Base-by-base conservation (phyloP, 805 yeast genomes). In the Wickerhamiella bombiphila region DNA sequence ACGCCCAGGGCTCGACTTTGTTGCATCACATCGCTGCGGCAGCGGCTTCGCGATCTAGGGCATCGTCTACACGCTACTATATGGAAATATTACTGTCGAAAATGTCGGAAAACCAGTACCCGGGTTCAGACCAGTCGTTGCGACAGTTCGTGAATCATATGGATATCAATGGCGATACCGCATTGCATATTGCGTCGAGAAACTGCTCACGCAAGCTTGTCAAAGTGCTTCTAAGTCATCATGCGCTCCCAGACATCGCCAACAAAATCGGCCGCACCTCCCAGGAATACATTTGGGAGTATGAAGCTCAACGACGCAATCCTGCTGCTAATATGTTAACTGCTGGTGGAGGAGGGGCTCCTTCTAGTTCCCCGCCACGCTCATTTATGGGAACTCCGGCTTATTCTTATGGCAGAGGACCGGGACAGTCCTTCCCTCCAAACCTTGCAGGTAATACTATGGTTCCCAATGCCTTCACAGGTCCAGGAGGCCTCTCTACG, bases 101-200 rank as follows among this genome's bases (percentile, higher is more conserved):
- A 56, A 60, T 86, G 32, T 69, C 80, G 2, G 78, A 76, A 45
- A 24, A 39, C 13, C 45, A 42, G n/a, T 17, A 40, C 17, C 38
- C 64, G 66, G 70, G 79, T 8, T 64, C 69, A 42, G 77, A 30
- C 33, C 79, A 44, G 62, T 79, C 28, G 52, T 61, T 6, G 40
- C 52, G 17, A 60, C 33, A 57, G 17, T 52, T 71, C 50, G 47
- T 73, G 13, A 80, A 82, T 51, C 85, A 76, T 48, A 81, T 73
- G 52, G 97, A 91, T 56, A 66, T 65, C 17, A 67, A 74, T 42
- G 96, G 96, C 3, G 82, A 85, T 48, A 82, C 95, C 0, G 82
- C 93, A 5, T 60, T 85, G 35, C 93, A 83, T 50, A 62, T 88
- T 32, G 85, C 94, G 0, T 71, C 74, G 13, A 64, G 72, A 26